Base-by-base conservation (phyloP, 2,329 filamentous ascomycete genomes). In the Colletotrichum cereale region DNA sequence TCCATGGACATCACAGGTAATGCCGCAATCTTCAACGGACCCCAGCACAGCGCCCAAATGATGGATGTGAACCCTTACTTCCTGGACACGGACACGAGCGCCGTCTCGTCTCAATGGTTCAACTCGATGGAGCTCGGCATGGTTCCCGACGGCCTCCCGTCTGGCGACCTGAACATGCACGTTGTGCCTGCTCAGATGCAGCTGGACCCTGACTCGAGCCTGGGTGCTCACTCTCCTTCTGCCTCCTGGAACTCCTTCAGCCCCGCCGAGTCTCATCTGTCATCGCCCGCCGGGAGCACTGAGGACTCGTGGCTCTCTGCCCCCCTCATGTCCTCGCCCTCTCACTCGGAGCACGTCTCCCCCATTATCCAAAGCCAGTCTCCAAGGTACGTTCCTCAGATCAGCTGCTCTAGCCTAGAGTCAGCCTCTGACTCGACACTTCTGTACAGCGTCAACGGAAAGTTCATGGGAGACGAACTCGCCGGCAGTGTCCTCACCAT, bases 181-280 rank as follows among this genome's bases (percentile, higher is more conserved):
- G 86, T 90, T 78, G 85, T 88, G 76, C 88, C 88, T 62, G 81
- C 85, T 63, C 86, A 89, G 74, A 86, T 89, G 81, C 84, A 85
- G 74, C 79, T 88, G 76, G 86, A 86, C 76, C 86, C 86, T 78
- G 86, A 88, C 74, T 78, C 84, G 55, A 83, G 81, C 73, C 77
- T 88, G 69, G 78, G 83, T 60, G 84, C 84, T 73, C 82, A 84
- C 75, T 88, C 87, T 34, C 87, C 88, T 14, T 82, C 84, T 61
- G 82, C 84, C 67, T 85, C 86, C 14, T 88, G 86, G 81, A 75
- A 78, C 55, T 72, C 73, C 8, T 69, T 73, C 65, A 75, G 73
- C 55, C 74, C 75, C 14, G 60, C 75, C 1, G 74, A 75, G 61
- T 75, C 75, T 34, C 75, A 74, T 40, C 47, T 72, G 34, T 68